Evolutionary conservation across 176 grass and related monocot genomes (phyloP), one percentile per base, ranked within the genome.

Genomic region (Aechmea fasciata): DNA sequence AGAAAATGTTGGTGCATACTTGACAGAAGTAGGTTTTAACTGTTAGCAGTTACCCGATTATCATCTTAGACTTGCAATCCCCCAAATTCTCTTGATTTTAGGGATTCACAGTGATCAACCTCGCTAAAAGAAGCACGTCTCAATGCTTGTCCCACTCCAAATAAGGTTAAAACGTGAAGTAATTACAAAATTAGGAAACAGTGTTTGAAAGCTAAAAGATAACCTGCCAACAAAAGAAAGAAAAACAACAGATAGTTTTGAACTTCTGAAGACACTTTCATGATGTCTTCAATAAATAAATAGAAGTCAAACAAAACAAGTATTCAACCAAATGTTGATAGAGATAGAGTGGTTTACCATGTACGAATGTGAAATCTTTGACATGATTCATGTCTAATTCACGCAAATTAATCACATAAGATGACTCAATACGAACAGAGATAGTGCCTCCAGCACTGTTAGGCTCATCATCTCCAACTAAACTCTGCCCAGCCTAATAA

Each of bases 311-410:
- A 15, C 19, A 59, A 59, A 59, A 59, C 19, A 14, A 59, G 14
- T 4, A 8, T 63, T 63, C 71, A 41, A 48, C 11, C 10, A 73
- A 49, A 67, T 17, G 17, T 51, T 3, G 29, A 57, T 68, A 10
- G 11, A 49, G 5, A 50, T 23, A 77, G 71, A 48, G 65, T 80
- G 81, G 69, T 77, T 88, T 83, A 92, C 89, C 93, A 87, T 97
- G 83, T 52, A 97, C 86, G 84, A 97, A 97, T 55, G 80, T 92
- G 73, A 92, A 97, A 85, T 92, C 89, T 52, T 97, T 97, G 55
- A 97, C 82, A 73, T 92, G 81, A 80, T 89, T 97, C 24, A 91
- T 83, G 54, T 87, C 86, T 75, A 97, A 70, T 71, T 80, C 71
- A 53, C 59, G 89, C 61, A 97, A 81, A 50, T 91, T 85, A 72